Conservation (phyloP, 2,329 filamentous ascomycete genomes). For the Cyphellophora attinorum region DNA sequence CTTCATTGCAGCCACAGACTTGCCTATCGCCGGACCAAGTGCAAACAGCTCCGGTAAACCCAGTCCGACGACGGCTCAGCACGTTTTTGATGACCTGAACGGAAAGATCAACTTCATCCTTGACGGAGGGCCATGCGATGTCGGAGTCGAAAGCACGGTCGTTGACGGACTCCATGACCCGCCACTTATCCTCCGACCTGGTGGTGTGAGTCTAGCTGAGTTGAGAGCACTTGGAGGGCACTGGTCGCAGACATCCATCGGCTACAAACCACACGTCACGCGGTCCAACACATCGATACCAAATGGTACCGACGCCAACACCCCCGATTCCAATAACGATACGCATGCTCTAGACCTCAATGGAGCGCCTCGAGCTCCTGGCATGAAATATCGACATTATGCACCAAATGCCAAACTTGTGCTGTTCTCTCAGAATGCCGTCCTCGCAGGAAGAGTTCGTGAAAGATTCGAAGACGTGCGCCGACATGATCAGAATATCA, state of each 20-base stretch:
- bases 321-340: neutral
- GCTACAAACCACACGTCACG: constrained; percentile 48
- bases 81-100: constrained; percentile 76
- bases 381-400: constrained; percentile 99
- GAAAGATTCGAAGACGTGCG: constrained; percentile 10
- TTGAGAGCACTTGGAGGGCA: constrained; percentile 52
- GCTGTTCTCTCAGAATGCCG: constrained; percentile 46
- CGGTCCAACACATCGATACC: constrained; percentile 2
- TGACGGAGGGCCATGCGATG: constrained; percentile 75
- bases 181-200: constrained; percentile 74
- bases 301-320: neutral
- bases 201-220: constrained; percentile 55
- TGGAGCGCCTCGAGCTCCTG: constrained; percentile 66
- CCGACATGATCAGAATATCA: constrained; percentile 23
- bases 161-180: constrained; percentile 80
- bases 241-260: constrained; percentile 70
- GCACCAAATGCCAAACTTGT: constrained; percentile 81
- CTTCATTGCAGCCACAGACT: constrained; percentile 68
- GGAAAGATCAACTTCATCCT: constrained; percentile 79
- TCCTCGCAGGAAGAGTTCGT: constrained; percentile 12
- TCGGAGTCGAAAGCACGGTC: constrained; percentile 94
- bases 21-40: constrained; percentile 80
- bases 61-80: constrained; percentile 79
- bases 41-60: constrained; percentile 92
- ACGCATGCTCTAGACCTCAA: constrained; percentile 9